Conservation (phyloP, 2,329 filamentous ascomycete genomes). For the Claviceps maximensis region DNA sequence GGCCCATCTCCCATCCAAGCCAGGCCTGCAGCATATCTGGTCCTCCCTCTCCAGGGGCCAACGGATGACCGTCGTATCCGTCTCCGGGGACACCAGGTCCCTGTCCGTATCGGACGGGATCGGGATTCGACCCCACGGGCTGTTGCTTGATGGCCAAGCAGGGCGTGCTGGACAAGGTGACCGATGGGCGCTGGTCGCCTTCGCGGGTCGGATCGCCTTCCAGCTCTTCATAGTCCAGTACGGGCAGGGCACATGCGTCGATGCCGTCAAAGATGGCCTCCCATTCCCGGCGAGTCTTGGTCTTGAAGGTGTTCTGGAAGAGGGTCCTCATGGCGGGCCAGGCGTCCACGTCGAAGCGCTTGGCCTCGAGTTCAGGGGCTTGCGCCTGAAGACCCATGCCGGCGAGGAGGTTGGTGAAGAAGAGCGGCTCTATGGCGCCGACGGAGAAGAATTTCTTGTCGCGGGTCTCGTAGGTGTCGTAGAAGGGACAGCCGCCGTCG, state of each 20-base stretch:
- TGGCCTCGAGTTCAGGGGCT: conserved; percentile 37
- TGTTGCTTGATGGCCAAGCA: conserved; percentile 45
- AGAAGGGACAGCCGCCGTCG: conserved; percentile 78
- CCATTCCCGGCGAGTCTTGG: conserved; percentile 66
- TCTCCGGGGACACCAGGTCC: conserved; percentile 50
- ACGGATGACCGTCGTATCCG: conserved; percentile 48
- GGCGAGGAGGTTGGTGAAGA: conserved; percentile 56
- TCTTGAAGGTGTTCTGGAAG: conserved; percentile 52
- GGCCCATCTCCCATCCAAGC: conserved; percentile 64
- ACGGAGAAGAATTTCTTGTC: conserved; percentile 74
- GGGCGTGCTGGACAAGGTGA: conserved; percentile 58
- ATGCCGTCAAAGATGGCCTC: conserved; percentile 76
- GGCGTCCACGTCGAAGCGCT: conserved; percentile 42
- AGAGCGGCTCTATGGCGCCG: conserved; percentile 81
- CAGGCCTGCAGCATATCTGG: conserved; percentile 56
- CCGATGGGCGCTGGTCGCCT: conserved; percentile 57
- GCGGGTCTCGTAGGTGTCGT: conserved; percentile 75
- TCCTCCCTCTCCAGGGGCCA: conserved; percentile 59
- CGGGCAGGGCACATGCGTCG: conserved; percentile 86
- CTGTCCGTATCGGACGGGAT: conserved; percentile 40
- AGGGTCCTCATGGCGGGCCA: conserved; percentile 55
- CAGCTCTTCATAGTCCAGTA: conserved; percentile 63
- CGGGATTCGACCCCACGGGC: conserved; percentile 11
- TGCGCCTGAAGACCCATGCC: conserved; percentile 47
- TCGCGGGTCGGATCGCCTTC: conserved; percentile 36